Percentiles rank a stretch among this genome's conserved stretches.
Evolutionary conservation across 257 asterid genomes (phyloP).

Genomic region (Solanum etuberosum): DNA sequence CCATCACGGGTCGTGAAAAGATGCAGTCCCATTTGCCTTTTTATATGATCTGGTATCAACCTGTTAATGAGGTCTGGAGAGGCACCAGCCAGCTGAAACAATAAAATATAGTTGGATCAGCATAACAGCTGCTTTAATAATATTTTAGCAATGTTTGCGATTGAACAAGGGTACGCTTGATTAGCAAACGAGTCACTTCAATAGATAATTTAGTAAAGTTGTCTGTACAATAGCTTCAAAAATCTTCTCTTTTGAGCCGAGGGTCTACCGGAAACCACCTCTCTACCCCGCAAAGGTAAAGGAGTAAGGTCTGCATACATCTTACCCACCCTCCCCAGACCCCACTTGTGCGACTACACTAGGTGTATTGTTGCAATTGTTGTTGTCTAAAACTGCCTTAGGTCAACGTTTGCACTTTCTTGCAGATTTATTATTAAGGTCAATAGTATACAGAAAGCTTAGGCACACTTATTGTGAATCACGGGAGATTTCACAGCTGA

Average conservation of each 20-base stretch:
- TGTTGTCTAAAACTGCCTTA: background rate
- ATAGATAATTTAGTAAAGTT: background rate
- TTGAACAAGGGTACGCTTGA: background rate
- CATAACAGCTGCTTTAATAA: background rate
- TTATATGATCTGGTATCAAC: slow-evolving; percentile 81
- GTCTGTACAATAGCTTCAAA: background rate
- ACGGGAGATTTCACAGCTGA: background rate
- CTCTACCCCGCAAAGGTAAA: background rate
- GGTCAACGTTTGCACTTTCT: background rate
- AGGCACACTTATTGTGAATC: background rate
- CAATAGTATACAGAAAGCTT: background rate
- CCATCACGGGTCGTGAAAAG: slow-evolving; percentile 45
- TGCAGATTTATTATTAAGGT: background rate
- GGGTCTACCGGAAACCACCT: background rate
- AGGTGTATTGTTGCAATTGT: background rate
- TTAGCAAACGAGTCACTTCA: background rate
- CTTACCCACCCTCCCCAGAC: no score
- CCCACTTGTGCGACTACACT: background rate
- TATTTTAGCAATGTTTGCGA: background rate
- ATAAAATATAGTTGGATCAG: background rate
- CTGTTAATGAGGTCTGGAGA: slow-evolving; percentile 72
- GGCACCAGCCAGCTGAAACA: slow-evolving; percentile 50
- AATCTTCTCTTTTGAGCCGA: background rate
- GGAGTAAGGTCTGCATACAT: background rate
- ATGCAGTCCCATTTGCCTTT: slow-evolving; percentile 72